Evolutionary conservation across 768 basidiomycete species (phyloP).

Genomic region (Termitomyces sp.): DNA sequence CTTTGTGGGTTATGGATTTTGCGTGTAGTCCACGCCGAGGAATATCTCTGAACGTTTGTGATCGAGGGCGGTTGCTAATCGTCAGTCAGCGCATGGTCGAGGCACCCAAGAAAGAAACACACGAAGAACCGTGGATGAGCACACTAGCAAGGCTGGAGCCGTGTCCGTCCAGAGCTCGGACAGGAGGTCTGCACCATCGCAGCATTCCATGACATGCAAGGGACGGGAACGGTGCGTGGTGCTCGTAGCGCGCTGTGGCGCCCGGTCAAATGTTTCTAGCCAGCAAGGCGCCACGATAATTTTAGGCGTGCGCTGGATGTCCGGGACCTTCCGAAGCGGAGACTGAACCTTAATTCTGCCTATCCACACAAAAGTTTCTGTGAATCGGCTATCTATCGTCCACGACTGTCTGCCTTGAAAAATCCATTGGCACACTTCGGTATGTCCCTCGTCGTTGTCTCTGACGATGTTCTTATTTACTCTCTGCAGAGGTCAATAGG

Average conservation of each 20-base stretch:
- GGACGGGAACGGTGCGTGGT: slow-evolving; percentile 14
- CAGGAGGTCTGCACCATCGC: slow-evolving; percentile 61
- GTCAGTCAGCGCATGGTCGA: no score
- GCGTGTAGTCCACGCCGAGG: neutral
- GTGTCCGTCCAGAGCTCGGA: slow-evolving; percentile 37
- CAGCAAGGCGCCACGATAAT: neutral
- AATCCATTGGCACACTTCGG: slow-evolving; percentile 87
- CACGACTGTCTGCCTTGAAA: slow-evolving; percentile 75
- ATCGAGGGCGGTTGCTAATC: neutral
- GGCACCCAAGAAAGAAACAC: neutral
- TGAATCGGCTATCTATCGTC: slow-evolving; percentile 17
- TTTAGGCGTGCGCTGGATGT: no score
- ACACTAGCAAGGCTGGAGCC: slow-evolving; percentile 17
- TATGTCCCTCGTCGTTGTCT: slow-evolving; percentile 24
- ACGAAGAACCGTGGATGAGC: neutral
- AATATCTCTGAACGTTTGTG: neutral
- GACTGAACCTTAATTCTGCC: slow-evolving; percentile 26
- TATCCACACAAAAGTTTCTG: slow-evolving; percentile 31
- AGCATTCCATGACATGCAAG: slow-evolving; percentile 72
- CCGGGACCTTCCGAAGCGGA: slow-evolving; percentile 21
- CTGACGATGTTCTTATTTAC: neutral
- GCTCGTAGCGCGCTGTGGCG: slow-evolving; percentile 16
- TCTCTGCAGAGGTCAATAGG: slow-evolving; percentile 71
- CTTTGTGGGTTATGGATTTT: slow-evolving; percentile 1
- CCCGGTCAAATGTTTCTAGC: neutral